These are phyloP conservation scores for Sporothrix brasiliensis DNA, from an alignment of 2,329 filamentous ascomycete species.

Conservation along the genomic window DNA sequence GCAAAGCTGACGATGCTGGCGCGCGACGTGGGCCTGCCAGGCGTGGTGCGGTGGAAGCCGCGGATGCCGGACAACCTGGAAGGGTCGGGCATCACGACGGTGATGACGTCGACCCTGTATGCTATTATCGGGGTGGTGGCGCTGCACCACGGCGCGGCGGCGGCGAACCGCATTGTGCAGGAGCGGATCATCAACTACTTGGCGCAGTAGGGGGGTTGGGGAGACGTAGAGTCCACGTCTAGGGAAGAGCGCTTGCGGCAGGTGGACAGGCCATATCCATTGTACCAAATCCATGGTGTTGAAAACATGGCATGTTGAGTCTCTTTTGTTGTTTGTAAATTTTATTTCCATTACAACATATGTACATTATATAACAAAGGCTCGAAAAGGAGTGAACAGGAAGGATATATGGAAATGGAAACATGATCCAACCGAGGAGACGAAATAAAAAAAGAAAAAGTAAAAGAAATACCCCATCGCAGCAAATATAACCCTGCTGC, in stretches of 20 bases:
- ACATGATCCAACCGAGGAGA: background rate
- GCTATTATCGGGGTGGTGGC: conserved; percentile 87
- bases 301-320: conserved; percentile 4
- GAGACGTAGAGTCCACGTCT: no score
- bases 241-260: no score
- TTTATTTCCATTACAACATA: background rate
- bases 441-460: background rate
- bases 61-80: conserved; percentile 70
- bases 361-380: background rate
- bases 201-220: conserved; percentile 27
- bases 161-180: conserved; percentile 72
- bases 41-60: conserved; percentile 82
- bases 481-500: background rate
- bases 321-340: background rate
- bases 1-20: conserved; percentile 70
- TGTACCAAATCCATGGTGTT: conserved; percentile 16
- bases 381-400: background rate
- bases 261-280: no score
- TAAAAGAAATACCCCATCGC: conserved; percentile 3
- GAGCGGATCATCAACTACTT: conserved; percentile 69
- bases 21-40: conserved; percentile 67
- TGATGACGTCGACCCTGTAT: conserved; percentile 77
- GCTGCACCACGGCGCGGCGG: conserved; percentile 80
- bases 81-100: conserved; percentile 71
- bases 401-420: background rate